Evolutionary conservation across 129 eudicot genomes (phyloP).

Genomic region (Calendula officinalis): DNA sequence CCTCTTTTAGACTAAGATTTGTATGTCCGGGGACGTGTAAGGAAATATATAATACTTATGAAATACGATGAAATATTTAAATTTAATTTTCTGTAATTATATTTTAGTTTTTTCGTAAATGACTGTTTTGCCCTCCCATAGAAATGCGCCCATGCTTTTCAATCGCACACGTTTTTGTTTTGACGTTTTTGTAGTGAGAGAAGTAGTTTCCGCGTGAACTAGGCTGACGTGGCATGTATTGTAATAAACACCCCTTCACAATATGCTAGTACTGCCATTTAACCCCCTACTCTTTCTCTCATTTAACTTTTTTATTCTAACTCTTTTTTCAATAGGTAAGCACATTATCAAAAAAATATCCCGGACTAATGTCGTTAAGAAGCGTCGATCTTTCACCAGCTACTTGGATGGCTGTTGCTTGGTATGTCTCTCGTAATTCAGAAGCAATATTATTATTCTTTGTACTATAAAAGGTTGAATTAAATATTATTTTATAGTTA

Average conservation of each 20-base stretch:
- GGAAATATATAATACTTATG: neutral
- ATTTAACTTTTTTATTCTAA: neutral
- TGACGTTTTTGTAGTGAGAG: slow-evolving; percentile 29
- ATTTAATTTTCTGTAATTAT: neutral
- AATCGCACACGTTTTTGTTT: slow-evolving; percentile 29
- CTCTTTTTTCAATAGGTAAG: slow-evolving; percentile 41
- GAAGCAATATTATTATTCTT: neutral
- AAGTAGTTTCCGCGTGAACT: slow-evolving; percentile 33
- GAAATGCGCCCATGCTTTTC: slow-evolving; percentile 24
- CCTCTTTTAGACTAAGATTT: neutral
- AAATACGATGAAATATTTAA: neutral
- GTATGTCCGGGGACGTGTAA: neutral
- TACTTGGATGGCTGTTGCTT: slow-evolving; percentile 82
- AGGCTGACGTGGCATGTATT: slow-evolving; percentile 24
- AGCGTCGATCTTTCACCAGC: slow-evolving; percentile 79
- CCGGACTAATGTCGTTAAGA: slow-evolving; percentile 70
- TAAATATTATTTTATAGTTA: too few species aligned
- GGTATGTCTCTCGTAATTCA: slow-evolving; percentile 34
- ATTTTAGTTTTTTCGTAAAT: neutral
- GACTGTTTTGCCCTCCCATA: slow-evolving; percentile 21
- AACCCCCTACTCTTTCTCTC: slow-evolving; percentile 7
- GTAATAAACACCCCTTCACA: slow-evolving; percentile 8
- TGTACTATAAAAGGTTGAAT: neutral
- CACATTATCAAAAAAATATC: slow-evolving; percentile 55
- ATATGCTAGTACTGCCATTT: slow-evolving; percentile 2